Evolutionary conservation across 164 flowering plant genomes (phyloP), one percentile per base, ranked within the genome.

Genomic region (Amborella trichopoda): DNA sequence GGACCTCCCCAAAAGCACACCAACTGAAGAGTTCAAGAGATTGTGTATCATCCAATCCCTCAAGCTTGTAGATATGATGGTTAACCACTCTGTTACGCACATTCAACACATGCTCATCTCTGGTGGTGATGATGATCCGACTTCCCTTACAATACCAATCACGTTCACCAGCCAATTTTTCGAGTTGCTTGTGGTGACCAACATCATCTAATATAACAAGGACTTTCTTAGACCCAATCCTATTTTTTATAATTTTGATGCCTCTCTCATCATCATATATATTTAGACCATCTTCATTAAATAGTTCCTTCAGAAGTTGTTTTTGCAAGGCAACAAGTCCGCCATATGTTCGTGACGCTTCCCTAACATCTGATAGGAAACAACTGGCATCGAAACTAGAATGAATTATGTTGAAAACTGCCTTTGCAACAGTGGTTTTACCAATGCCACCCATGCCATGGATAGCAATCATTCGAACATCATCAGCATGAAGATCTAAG

Each of bases 401-500:
- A 37, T 18, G 19, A 3, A 37, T 37, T 37, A n/a, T n/a, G n/a
- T 37, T 37, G n/a, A n/a, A 37, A 21, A 37, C 41, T n/a, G 41
- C 41, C 41, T 37, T 37, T n/a, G 41, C 41, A 1, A 37, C 19
- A 37, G 41, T 37, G 41, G 41, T 37, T 21, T 37, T 37, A 21
- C 41, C 41, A 6, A 8, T 37, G n/a, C 41, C 41, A 8, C 16
- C 41, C 41, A 10, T 37, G 6, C 41, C 41, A 37, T 37, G 41
- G 41, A 37, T 37, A 6, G 19, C 9, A 8, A 37, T 21, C 41
- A 37, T 37, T 37, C 10, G 9, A 14, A 37, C 41, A n/a, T 5
- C 41, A 8, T 37, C 6, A 14, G n/a, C 41, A n/a, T 37, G 2
- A n/a, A 37, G 6, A 14, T 37, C n/a, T 5, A 37, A 14, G 19